Evolutionary conservation across 768 basidiomycete genomes (phyloP).

Genomic region (Lepiota venenata): DNA sequence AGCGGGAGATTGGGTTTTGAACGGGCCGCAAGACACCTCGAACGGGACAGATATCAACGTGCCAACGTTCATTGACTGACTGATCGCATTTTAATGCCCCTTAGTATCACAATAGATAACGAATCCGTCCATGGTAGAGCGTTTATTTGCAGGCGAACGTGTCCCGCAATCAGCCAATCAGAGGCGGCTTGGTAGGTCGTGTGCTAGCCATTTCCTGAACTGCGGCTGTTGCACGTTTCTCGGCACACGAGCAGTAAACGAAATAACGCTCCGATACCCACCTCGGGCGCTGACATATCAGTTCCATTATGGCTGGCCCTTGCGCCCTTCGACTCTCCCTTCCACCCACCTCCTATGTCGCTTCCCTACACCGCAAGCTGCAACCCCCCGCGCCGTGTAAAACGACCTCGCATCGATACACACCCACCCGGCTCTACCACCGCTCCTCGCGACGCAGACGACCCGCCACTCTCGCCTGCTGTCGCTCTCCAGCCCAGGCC

Average conservation of each 20-base stretch:
- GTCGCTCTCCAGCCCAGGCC: conserved; percentile 15
- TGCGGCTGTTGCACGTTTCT: conserved; percentile 19
- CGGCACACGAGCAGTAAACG: conserved; percentile 20
- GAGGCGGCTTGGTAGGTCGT: conserved; percentile 12
- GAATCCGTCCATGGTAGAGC: too few relatives aligned
- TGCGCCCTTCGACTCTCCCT: not conserved
- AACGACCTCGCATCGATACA: conserved; percentile 19
- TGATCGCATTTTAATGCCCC: not conserved
- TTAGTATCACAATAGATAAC: too few relatives aligned
- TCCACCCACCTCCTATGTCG: conserved; percentile 13
- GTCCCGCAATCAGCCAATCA: conserved; percentile 19
- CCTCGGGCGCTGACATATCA: not conserved
- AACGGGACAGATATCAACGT: conserved; percentile 3
- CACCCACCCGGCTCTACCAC: not conserved
- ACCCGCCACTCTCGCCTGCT: conserved; percentile 9
- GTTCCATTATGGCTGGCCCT: not conserved
- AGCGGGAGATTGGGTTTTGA: not conserved
- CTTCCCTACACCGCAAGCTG: conserved; percentile 30
- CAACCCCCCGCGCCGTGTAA: conserved; percentile 37
- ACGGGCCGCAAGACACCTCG: not conserved
- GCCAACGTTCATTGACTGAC: conserved; percentile 1
- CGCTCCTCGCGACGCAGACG: conserved; percentile 10
- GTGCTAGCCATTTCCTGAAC: conserved; percentile 11
- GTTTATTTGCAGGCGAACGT: conserved; percentile 14
- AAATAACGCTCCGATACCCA: conserved; percentile 7